A percentile compares a stretch with the other conserved stretches of the same genome.
phyloP scores from a whole-genome alignment of 1,284 basidiomycete species.

The Apiotrichum gracile region DNA sequence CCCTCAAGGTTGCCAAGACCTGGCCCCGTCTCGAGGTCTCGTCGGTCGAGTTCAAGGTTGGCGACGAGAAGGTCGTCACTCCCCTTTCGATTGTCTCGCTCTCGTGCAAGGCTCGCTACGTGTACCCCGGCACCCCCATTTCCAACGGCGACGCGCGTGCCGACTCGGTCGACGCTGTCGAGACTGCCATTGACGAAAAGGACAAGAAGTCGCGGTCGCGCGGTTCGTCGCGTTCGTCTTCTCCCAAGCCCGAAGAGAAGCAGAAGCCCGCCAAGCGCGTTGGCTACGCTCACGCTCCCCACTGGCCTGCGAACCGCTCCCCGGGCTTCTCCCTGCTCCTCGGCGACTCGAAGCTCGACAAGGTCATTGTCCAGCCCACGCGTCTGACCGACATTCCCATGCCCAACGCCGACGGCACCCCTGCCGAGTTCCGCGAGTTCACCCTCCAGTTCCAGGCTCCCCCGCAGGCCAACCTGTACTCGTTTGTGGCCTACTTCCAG shows the following conservation, averaged over 20 bases:
- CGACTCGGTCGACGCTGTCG: slow-evolving; percentile 25
- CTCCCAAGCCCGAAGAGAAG: slow-evolving; percentile 34
- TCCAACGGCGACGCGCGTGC: slow-evolving; percentile 11
- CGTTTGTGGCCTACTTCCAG: slow-evolving; percentile 79
- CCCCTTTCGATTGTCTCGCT: slow-evolving; percentile 87
- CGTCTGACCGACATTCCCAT: slow-evolving; percentile 75
- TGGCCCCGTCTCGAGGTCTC: slow-evolving; percentile 77
- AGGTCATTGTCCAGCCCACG: slow-evolving; percentile 84
- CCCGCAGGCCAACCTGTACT: slow-evolving; percentile 72
- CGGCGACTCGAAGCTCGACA: slow-evolving; percentile 82
- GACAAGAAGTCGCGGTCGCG: slow-evolving; percentile 54
- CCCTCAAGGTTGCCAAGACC: slow-evolving; percentile 62
- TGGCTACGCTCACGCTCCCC: slow-evolving; percentile 80
- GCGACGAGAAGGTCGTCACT: slow-evolving; percentile 81
- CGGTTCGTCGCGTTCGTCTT: slow-evolving; percentile 46
- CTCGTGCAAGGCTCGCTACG: slow-evolving; percentile 59
- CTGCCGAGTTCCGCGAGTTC: slow-evolving; percentile 69
- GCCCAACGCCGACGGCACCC: slow-evolving; percentile 54
- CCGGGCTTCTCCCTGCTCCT: slow-evolving; percentile 88
- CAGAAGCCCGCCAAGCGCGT: slow-evolving; percentile 49
- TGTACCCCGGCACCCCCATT: slow-evolving; percentile 21
- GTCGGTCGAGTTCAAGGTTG: slow-evolving; percentile 83
- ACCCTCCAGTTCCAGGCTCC: slow-evolving; percentile 95
- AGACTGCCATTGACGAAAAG: slow-evolving; percentile 25
- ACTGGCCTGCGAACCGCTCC: slow-evolving; percentile 79